Evolutionary conservation across 1,139 yeast species (phyloP).

Genomic region (Candida labiduridarum): DNA sequence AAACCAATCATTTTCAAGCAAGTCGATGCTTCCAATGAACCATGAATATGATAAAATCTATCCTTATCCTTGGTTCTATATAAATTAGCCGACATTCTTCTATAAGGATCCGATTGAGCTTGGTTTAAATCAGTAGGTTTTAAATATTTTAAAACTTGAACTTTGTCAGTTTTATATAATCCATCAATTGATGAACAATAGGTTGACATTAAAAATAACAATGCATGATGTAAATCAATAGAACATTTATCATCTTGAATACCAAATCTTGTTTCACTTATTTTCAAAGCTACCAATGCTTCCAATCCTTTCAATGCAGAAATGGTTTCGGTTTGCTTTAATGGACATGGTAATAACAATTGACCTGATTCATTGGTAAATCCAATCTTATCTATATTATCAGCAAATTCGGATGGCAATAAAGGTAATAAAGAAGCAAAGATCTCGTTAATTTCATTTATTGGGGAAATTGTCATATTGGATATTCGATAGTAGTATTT

Average conservation of each 20-base stretch:
- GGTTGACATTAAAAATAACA: constrained; percentile 28
- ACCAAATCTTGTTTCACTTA: constrained; percentile 24
- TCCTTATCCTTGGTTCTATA: constrained; percentile 31
- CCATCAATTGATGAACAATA: constrained; percentile 31
- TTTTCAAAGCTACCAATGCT: constrained; percentile 25
- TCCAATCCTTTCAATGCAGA: constrained; percentile 31
- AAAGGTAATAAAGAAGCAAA: constrained; percentile 17
- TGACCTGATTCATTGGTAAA: constrained; percentile 19
- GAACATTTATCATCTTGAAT: constrained; percentile 11
- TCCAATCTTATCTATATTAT: constrained; percentile 17
- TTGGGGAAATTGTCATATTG: not conserved
- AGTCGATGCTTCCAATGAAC: constrained; percentile 32
- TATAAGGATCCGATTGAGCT: constrained; percentile 30
- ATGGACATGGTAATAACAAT: constrained; percentile 27
- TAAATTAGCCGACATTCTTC: constrained; percentile 34
- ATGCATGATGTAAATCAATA: constrained; percentile 29
- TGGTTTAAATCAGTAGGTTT: constrained; percentile 28
- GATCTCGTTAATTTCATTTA: constrained; percentile 20
- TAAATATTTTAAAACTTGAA: constrained; percentile 20
- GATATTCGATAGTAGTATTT: not conserved
- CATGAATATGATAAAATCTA: constrained; percentile 33
- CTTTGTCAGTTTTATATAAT: constrained; percentile 25
- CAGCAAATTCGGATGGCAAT: constrained; percentile 22
- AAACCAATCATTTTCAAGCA: constrained; percentile 36
- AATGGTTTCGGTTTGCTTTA: constrained; percentile 30